These are phyloP conservation scores for Cordyceps farinosa DNA, from an alignment of 2,329 filamentous ascomycete genomes.

Conservation along the genomic window DNA sequence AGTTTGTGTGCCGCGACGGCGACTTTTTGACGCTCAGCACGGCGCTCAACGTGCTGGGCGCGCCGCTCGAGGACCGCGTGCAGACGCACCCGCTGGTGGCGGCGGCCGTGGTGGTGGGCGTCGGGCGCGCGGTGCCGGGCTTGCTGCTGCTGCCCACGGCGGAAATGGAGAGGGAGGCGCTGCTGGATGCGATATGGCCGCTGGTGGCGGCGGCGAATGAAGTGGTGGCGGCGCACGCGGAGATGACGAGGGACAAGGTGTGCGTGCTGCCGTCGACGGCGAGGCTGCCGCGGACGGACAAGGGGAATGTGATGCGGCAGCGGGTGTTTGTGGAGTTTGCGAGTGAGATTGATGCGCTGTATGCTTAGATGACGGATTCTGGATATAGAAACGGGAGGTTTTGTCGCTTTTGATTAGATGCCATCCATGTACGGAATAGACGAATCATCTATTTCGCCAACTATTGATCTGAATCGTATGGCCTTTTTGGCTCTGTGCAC, in stretches of 20 bases:
- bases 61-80: constrained; percentile 8
- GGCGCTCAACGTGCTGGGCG: background rate
- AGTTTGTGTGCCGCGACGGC: background rate
- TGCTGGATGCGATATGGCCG: background rate
- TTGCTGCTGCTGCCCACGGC: background rate
- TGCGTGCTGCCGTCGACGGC: background rate
- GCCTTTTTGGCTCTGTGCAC: too few relatives aligned
- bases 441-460: too few relatives aligned
- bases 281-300: constrained; percentile 10
- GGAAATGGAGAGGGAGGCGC: background rate
- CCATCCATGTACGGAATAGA: too few relatives aligned
- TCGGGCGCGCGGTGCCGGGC: background rate
- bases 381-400: background rate
- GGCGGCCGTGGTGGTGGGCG: constrained; percentile 4
- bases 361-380: background rate
- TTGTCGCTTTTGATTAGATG: background rate
- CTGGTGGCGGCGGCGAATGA: constrained; percentile 1
- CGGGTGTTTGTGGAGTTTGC: background rate
- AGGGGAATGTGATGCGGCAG: constrained; percentile 10
- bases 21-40: constrained; percentile 12
- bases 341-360: constrained; percentile 9
- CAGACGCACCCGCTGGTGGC: constrained; percentile 1
- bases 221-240: background rate
- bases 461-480: too few relatives aligned
- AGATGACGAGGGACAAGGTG: constrained; percentile 7